Evolutionary conservation across 371 early-diverging fungal genomes (phyloP), one percentile per base, ranked within the genome.

Genomic region (Rhizopus microsporus): DNA sequence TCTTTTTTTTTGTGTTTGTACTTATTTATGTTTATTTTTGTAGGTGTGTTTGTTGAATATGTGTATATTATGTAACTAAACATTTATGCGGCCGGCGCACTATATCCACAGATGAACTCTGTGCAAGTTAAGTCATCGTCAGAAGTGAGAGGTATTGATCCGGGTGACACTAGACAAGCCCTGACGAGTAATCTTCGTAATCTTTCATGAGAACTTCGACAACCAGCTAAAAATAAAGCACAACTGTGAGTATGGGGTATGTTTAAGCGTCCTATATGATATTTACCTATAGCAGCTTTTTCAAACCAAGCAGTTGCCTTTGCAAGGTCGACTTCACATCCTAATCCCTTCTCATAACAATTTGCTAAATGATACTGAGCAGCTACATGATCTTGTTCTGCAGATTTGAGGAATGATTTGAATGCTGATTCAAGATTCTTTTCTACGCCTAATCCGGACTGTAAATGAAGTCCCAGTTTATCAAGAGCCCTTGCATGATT

Each of bases 401-500:
- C 89, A 7, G 91, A 84, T 17, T 71, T 62, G 23, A 57, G 55
- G 67, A 86, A 89, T 66, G 83, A 82, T 7, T 77, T 59, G 42
- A 85, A 78, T 5, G 91, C 90, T 32, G 76, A 53, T 44, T 58
- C 63, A 3, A 73, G 64, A 67, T 90, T 82, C n/a, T 72, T 76
- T 5, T 77, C 74, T 31, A 84, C 77, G 44, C 90, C 93, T 44
- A 88, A 75, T 10, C 94, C 94, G 57, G 83, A 74, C 55, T 92
- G 91, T 33, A 89, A 85, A 64, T 87, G 89, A 56, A 89, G 81
- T 4, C 90, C 97, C 2, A 95, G 75, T 68, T 93, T 92, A 69
- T 93, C 89, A 68, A 90, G 87, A 9, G 88, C 88, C 12, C 88
- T 73, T 9, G 88, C 82, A 69, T 86, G 85, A 57, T 82, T 80